Base-by-base conservation (phyloP, 805 yeast genomes). In the Cephaloascus albidus region DNA sequence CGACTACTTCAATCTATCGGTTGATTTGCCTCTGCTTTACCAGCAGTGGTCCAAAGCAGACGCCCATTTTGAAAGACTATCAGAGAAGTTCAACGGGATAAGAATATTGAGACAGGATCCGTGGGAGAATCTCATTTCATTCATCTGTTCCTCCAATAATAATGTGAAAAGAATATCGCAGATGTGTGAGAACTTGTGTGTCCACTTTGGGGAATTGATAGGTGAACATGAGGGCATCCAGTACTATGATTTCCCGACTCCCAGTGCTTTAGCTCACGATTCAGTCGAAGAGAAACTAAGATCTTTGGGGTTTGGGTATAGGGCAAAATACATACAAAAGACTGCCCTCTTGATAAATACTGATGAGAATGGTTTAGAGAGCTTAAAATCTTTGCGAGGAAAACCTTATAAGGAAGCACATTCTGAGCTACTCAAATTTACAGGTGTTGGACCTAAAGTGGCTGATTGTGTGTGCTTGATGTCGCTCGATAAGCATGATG, bases 391-490 rank as follows among this genome's bases (percentile, higher is more conserved):
- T 1, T 61, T 81, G 44, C 61, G 88, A 8, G 45, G 56, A 1
- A 53, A 61, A 32, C 54, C 68, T 3, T 77, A 78, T 45, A 67
- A 61, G 35, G 71, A 65, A 4, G 79, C 81, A 2, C 83, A 78
- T 44, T 64, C 68, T 4, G 76, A 70, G 37, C 60, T 93, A 33
- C 64, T 82, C 45, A 68, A 73, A 44, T 81, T 84, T 48, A 67
- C 74, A 3, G 98, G 98, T 1, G 96, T 93, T 0, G 98, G 98
- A 0, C 97, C 97, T 1, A 93, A 93, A 60, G 97, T 93, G 2
- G 97, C 98, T 0, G 98, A 93, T 50, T 93, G 98, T 57, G 93
- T 93, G 14, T 81, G 94, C 46, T 65, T 93, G 35, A 90, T 93
- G 97, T 80, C 93, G 2, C 65, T 90, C 43, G 90, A 84, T 50